Percentiles rank a stretch among this genome's conserved stretches.
These are phyloP conservation scores for Vicia villosa DNA, from an alignment of 306 rosid genomes.

Conservation along the genomic window DNA sequence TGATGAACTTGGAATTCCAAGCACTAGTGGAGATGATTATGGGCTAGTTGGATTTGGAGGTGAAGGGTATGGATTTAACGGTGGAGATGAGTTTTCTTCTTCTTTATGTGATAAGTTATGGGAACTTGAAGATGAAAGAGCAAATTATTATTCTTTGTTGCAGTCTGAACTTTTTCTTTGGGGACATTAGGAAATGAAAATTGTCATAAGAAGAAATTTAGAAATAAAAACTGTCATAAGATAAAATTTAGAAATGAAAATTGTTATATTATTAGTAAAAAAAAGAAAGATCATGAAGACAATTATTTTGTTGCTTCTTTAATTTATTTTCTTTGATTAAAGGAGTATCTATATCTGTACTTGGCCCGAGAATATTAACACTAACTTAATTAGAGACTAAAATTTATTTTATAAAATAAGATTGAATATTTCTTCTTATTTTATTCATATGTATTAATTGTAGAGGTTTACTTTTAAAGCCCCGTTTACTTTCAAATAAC, in stretches of 20 bases:
- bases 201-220: not conserved
- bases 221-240: no score
- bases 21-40: constrained; percentile 8
- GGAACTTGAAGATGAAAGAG: constrained; percentile 89
- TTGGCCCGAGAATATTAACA: not conserved
- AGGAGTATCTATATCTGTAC: no score
- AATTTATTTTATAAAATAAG: no score
- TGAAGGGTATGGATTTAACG: constrained; percentile 32
- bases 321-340: constrained; percentile 3
- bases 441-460: no score
- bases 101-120: constrained; percentile 57
- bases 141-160: constrained; percentile 65
- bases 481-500: no score
- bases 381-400: not conserved
- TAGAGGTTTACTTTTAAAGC: no score
- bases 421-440: no score
- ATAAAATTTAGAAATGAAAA: not conserved
- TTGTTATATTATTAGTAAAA: not conserved
- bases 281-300: constrained; percentile 27
- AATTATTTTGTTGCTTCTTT: not conserved
- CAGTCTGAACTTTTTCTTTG: constrained; percentile 78
- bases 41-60: constrained; percentile 22
- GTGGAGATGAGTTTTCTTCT: constrained; percentile 41
- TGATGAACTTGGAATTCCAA: constrained; percentile 91
- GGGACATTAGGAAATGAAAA: not conserved